A percentile compares a stretch with the other conserved stretches of the same genome.
phyloP scores from a whole-genome alignment of 306 rosid species.

The Trichosanthes cucumerina region DNA sequence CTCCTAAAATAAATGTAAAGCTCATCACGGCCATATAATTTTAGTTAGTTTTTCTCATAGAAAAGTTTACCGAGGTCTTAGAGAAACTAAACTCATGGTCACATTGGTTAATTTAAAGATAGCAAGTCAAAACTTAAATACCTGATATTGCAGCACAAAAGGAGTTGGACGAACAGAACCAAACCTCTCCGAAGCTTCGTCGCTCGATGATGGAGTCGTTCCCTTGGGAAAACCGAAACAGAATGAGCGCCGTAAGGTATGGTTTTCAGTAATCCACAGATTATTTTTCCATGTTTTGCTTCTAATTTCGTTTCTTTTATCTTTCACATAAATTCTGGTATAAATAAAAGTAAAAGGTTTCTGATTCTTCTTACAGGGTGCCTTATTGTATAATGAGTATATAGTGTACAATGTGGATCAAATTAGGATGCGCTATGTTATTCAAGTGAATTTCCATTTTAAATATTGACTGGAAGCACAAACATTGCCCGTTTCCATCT shows the following conservation, averaged over 20 bases:
- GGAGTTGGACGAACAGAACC: slow-evolving; percentile 82
- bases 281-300: not conserved
- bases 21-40: not conserved
- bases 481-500: not conserved
- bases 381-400: slow-evolving; percentile 71
- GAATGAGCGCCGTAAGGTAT: slow-evolving; percentile 25
- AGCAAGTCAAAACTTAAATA: slow-evolving; percentile 6
- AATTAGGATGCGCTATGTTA: slow-evolving; percentile 72
- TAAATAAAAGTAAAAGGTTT: not conserved
- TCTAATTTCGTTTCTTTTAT: not conserved
- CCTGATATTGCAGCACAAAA: slow-evolving; percentile 57
- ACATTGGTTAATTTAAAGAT: not conserved
- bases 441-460: slow-evolving; percentile 67
- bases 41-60: not conserved
- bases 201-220: slow-evolving; percentile 60
- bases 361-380: slow-evolving; percentile 39
- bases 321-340: not conserved
- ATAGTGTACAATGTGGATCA: slow-evolving; percentile 82
- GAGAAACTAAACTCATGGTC: not conserved
- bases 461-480: slow-evolving; percentile 15
- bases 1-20: not conserved
- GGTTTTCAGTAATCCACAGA: not conserved
- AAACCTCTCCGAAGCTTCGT: slow-evolving; percentile 47
- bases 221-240: slow-evolving; percentile 59
- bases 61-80: not conserved